phyloP scores from a whole-genome alignment of 2,329 filamentous ascomycete genomes.

The Zalaria sp. region DNA sequence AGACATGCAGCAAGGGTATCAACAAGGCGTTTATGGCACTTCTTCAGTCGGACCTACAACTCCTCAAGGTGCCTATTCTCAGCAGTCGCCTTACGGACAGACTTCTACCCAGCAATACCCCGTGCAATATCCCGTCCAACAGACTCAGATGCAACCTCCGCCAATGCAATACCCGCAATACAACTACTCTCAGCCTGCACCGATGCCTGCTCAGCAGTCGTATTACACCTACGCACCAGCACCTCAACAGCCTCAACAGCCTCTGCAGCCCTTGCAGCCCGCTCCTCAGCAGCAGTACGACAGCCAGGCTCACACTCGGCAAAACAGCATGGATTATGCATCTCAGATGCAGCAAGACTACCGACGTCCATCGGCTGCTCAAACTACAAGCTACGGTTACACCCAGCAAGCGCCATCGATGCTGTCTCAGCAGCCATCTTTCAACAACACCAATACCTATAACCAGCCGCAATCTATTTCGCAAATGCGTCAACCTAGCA shows the following conservation, averaged over 20 bases:
- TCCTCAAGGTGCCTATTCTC: conserved; percentile 22
- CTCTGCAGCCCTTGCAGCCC: too few relatives aligned
- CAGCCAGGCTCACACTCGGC: conserved; percentile 19
- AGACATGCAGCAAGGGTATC: conserved; percentile 25
- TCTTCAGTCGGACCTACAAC: conserved; percentile 18
- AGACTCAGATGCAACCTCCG: conserved; percentile 8
- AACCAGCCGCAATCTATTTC: conserved; percentile 6
- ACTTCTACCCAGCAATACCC: conserved; percentile 11
- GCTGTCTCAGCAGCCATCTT: conserved; percentile 21
- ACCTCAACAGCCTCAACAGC: conserved; percentile 14
- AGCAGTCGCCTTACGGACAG: conserved; percentile 21
- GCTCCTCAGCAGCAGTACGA: conserved; percentile 23
- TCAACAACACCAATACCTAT: conserved; percentile 17
- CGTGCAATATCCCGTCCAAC: conserved; percentile 3
- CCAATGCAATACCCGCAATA: conserved; percentile 14
- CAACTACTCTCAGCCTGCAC: conserved; percentile 12
- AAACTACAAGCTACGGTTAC: conserved; percentile 18
- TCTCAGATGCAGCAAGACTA: conserved; percentile 19
- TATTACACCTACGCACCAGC: conserved; percentile 25
- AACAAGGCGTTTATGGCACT: conserved; percentile 22
- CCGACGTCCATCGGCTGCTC: conserved; percentile 26
- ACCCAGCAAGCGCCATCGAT: conserved; percentile 15
- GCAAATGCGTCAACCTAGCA: not conserved
- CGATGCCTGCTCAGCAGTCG: conserved; percentile 18
- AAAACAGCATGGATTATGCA: conserved; percentile 25